Evolutionary conservation across 805 yeast species (phyloP).

Genomic region (Kuraishia molischiana): DNA sequence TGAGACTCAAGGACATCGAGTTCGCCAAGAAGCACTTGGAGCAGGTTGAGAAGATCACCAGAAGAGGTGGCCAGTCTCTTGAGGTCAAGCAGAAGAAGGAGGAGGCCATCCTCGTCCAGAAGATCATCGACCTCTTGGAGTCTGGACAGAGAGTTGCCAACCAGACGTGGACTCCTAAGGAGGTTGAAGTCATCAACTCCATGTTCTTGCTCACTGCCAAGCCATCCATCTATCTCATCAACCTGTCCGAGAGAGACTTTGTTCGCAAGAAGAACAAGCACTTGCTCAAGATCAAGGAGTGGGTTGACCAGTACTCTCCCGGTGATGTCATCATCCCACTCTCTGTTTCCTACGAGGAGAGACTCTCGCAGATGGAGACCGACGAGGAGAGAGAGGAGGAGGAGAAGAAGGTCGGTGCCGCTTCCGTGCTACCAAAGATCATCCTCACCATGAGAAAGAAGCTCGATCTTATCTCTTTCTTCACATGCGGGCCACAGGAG

Average conservation of each 20-base stretch:
- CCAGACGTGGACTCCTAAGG: slow-evolving; percentile 51
- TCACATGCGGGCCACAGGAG: slow-evolving; percentile 81
- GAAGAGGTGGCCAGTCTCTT: slow-evolving; percentile 56
- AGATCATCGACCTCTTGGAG: slow-evolving; percentile 53
- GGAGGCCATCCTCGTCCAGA: slow-evolving; percentile 47
- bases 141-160: slow-evolving; percentile 54
- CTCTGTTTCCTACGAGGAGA: slow-evolving; percentile 87
- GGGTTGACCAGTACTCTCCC: slow-evolving; percentile 64
- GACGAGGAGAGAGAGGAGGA: slow-evolving; percentile 33
- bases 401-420: slow-evolving; percentile 24
- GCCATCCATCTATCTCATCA: slow-evolving; percentile 73
- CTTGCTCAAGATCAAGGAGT: slow-evolving; percentile 37
- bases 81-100: slow-evolving; percentile 57
- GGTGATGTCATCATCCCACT: slow-evolving; percentile 84
- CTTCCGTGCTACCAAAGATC: slow-evolving; percentile 51
- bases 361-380: slow-evolving; percentile 76
- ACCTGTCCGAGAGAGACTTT: slow-evolving; percentile 66
- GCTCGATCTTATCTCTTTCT: slow-evolving; percentile 68
- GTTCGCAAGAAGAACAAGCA: slow-evolving; percentile 41
- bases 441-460: slow-evolving; percentile 57
- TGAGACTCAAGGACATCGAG: slow-evolving; percentile 94
- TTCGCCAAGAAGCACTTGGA: slow-evolving; percentile 59
- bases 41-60: slow-evolving; percentile 44
- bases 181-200: slow-evolving; percentile 56
- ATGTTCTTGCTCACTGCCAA: slow-evolving; percentile 77